Evolutionary conservation across 129 eudicot species (phyloP), one percentile per base, ranked within the genome.

Genomic region (Cynara cardunculus): DNA sequence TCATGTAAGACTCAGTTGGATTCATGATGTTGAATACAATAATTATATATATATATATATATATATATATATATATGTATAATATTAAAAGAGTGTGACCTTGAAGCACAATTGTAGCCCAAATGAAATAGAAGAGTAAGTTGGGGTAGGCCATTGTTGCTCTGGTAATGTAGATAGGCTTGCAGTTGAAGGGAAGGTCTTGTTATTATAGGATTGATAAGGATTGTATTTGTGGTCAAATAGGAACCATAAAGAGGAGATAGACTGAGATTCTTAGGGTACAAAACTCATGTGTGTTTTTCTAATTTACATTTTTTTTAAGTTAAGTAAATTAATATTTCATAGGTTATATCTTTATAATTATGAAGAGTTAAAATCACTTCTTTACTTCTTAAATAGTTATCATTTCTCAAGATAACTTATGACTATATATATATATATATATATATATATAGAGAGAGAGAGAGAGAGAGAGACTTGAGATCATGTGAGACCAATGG

Each of bases 51-150:
- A 16, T 49, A 49, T 49, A 49, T 3, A 3, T 14, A 14, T 14
- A 49, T 49, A 49, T 16, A 49, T 16, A 49, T 49, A 49, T 41
- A 41, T 41, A 12, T 41, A 46, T 12, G 14, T 14, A 46, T 12
- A 46, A 16, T 56, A 56, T 5, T 5, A 56, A 4, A 56, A 56
- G 65, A 56, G 64, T 72, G 64, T 71, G 78, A 80, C 84, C 84
- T 72, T 80, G 84, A 25, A 80, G 78, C 78, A 73, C 49, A 72
- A 80, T 73, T 80, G 49, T 80, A 72, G 73, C 84, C 67, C 67
- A 80, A 73, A 80, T 27, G 49, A 73, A 62, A 62, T 62, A 80
- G 44, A 80, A 19, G 28, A 80, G 73, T 62, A 80, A 73, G 9
- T 80, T 80, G 84, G 78, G 30, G 79, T 37, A 32, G 22, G 73